Conservation (phyloP, 306 rosid genomes). For the Luffa acutangula region DNA sequence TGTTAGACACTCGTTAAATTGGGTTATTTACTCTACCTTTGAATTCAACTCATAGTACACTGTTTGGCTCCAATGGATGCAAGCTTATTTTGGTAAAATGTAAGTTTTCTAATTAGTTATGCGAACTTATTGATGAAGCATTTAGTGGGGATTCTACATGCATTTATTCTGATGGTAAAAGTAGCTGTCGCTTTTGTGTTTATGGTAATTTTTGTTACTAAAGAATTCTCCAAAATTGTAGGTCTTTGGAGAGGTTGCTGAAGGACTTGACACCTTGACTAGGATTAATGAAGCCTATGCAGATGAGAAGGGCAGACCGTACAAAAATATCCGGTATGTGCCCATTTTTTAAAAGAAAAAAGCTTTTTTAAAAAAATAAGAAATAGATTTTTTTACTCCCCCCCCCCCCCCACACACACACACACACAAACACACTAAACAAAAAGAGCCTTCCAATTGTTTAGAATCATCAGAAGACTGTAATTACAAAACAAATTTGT, state of each 20-base stretch:
- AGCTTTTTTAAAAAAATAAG: no score
- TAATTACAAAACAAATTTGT: no score
- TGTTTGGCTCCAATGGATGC: background rate
- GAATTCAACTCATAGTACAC: background rate
- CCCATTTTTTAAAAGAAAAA: background rate
- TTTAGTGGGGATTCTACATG: background rate
- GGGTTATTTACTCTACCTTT: background rate
- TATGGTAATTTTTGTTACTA: background rate
- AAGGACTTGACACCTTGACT: constrained; percentile 80
- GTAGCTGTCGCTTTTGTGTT: background rate
- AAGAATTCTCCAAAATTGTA: constrained; percentile 15
- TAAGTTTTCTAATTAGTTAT: background rate
- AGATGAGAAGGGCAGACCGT: constrained; percentile 78
- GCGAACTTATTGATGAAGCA: background rate
- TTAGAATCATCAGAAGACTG: no score
- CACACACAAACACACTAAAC: no score
- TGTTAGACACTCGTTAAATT: background rate
- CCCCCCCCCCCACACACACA: no score
- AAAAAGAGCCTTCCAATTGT: no score
- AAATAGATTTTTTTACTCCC: no score
- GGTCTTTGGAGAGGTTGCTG: constrained; percentile 95
- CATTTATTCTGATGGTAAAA: background rate
- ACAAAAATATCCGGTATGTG: constrained; percentile 67
- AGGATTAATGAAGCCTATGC: constrained; percentile 91
- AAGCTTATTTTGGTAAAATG: background rate